Percentiles rank a stretch among this genome's conserved stretches.
Conservation (phyloP, 352 stramenopile genomes). For the Globisporangium heterothallicum region DNA sequence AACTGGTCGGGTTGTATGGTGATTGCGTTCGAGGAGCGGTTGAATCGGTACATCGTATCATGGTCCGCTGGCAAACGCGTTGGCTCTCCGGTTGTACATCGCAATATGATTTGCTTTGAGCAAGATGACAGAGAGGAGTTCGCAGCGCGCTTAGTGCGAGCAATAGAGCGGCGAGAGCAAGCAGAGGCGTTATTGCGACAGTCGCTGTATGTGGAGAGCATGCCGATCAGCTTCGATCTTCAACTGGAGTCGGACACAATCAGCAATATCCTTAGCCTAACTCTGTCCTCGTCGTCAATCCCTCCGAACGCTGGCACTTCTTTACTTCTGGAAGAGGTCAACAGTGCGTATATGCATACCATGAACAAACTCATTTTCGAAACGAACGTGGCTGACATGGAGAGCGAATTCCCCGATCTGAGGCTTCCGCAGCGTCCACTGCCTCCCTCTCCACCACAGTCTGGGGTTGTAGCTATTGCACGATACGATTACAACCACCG, state of each 20-base stretch:
- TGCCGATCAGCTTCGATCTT: conserved; percentile 62
- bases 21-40: conserved; percentile 45
- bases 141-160: conserved; percentile 30
- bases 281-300: conserved; percentile 52
- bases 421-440: conserved; percentile 25
- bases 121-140: conserved; percentile 44
- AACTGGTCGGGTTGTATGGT: conserved; percentile 79
- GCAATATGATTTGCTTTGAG: conserved; percentile 60
- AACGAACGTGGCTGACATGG: conserved; percentile 58
- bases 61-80: conserved; percentile 75
- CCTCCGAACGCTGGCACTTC: conserved; percentile 51
- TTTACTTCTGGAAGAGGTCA: conserved; percentile 84
- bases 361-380: conserved; percentile 94
- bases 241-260: conserved; percentile 68
- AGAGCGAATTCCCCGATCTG: conserved; percentile 50
- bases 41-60: conserved; percentile 59
- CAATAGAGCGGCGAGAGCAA: conserved; percentile 40
- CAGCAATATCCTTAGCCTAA: conserved; percentile 65
- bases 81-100: conserved; percentile 55
- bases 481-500: conserved; percentile 69
- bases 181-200: conserved; percentile 61
- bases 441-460: conserved; percentile 27
- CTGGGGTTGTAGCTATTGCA: conserved; percentile 44
- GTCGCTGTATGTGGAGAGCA: conserved; percentile 66
- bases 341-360: conserved; percentile 87